Evolutionary conservation across 1,139 yeast species (phyloP), one percentile per base, ranked within the genome.

Genomic region (Blastobotrys aristatus): DNA sequence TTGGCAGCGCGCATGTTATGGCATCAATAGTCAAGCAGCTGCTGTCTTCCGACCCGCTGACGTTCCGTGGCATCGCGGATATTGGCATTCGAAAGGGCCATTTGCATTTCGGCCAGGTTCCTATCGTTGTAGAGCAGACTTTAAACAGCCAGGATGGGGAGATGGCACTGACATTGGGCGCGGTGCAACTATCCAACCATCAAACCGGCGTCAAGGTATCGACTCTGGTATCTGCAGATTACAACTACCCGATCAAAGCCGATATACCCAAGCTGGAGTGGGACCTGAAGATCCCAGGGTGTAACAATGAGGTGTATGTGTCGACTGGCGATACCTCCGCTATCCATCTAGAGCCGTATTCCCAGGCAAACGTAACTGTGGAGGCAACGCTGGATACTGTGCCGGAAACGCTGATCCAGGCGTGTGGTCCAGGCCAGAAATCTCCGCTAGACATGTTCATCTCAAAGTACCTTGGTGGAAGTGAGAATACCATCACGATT

Each of bases 231-330:
- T 34, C 50, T n/a, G 46, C 53, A 1, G 46, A 48, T 6, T 53
- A 47, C 40, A 43, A 45, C n/a, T 51, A 48, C 10, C 51, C 59
- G 3, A 42, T 54, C 2, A 46, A 46, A 14, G 53, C 54, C 4
- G 39, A 47, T 29, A 44, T 58, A 10, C 62, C 62, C 7, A 40
- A 53, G 29, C 44, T 60, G 11, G 37, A 44, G 2, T 60, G 64
- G 64, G 49, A 46, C 11, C 24, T 60, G 29, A 52, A 39, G 21
- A 49, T 60, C 17, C 54, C 57, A 2, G 63, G 62, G 2, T 60
- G 64, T 50, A 47, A 40, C 6, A 26, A 27, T n/a, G 38, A 20
- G n/a, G 29, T 57, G 26, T 21, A 42, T n/a, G 51, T 58, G 2
- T 47, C 61, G 5, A 47, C 48, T 2, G 59, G 56, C 6, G 40